Evolutionary conservation across 208 protist genomes (phyloP).

Genomic region (Trypanosoma congolense): DNA sequence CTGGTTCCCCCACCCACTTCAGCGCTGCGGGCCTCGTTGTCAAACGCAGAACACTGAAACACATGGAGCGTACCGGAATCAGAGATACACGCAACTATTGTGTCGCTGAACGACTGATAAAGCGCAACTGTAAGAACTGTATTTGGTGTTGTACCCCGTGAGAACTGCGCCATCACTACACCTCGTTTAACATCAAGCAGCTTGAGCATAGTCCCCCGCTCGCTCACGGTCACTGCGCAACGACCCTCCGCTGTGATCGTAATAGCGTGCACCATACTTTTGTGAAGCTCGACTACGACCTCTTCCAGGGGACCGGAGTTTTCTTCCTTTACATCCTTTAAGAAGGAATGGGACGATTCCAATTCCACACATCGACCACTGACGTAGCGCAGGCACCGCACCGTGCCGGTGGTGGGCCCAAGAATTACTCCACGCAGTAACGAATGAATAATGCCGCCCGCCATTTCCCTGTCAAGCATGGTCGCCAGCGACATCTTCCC

Average conservation of each 20-base stretch:
- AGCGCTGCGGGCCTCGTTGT: not conserved
- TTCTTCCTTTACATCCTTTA: not conserved
- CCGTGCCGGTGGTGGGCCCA: constrained; percentile 16
- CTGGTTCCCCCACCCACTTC: not conserved
- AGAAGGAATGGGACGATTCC: not conserved
- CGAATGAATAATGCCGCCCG: constrained; percentile 16
- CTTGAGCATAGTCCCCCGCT: constrained; percentile 45
- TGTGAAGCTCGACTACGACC: constrained; percentile 19
- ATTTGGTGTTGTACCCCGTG: constrained; percentile 19
- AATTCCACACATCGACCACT: constrained; percentile 6
- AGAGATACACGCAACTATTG: constrained; percentile 17
- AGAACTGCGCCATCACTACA: constrained; percentile 27
- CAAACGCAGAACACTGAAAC: constrained; percentile 11
- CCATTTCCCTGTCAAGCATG: constrained; percentile 13
- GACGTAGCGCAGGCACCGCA: constrained; percentile 25
- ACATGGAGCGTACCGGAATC: constrained; percentile 22
- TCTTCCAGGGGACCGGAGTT: not conserved
- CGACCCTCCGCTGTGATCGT: constrained; percentile 51
- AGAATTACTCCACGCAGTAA: constrained; percentile 18
- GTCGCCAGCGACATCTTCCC: constrained; percentile 13
- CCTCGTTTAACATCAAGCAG: constrained; percentile 44
- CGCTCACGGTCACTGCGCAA: constrained; percentile 55
- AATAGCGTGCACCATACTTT: constrained; percentile 42
- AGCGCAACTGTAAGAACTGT: constrained; percentile 18
- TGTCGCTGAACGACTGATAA: constrained; percentile 12